Evolutionary conservation across 345 rosid genomes (phyloP), one percentile per base, ranked within the genome.

Genomic region (Theobroma cacao): DNA sequence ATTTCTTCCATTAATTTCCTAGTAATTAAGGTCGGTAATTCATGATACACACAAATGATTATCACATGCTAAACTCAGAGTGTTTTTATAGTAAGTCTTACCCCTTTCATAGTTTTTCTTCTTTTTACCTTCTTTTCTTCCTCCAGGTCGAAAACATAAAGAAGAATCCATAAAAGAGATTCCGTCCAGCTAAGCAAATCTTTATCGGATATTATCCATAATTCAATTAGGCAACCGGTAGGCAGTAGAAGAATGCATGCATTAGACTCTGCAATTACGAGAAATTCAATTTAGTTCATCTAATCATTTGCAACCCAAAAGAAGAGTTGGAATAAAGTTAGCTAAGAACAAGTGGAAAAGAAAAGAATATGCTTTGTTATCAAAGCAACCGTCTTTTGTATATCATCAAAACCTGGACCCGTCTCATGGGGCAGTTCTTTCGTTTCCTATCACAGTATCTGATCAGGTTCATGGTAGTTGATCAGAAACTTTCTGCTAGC

Each of bases 121-220:
- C 20, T 47, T 3, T 59, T 36, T 10, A 30, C 41, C 45, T 52
- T 72, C 18, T 43, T 63, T 24, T 14, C 63, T 61, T 31, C 31
- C 61, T 75, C 41, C 45, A 45, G 60, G 48, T 78, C 48, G 26
- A 48, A 65, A 66, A 30, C 24, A 36, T 60, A 63, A 30, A 66
- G 48, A 48, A 75, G 59, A 62, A 81, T 74, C 15, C 74, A 26
- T 22, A 75, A 83, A 78, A 77, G 81, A 59, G 60, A 69, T 56
- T 63, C 77, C 47, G 2, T 85, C 79, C 83, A 79, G 76, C 78
- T 56, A 50, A n/a, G 13, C 60, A 60, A 33, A 80, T 79, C 82
- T 56, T 56, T 9, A 24, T 36, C 28, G 53, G 81, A 81, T 83
- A 10, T 71, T 71, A 59, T 71, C 41, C 75, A 71, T 71, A 30